Base-by-base conservation (phyloP, 2,329 filamentous ascomycete genomes). In the Cucurbitaria berberidis region DNA sequence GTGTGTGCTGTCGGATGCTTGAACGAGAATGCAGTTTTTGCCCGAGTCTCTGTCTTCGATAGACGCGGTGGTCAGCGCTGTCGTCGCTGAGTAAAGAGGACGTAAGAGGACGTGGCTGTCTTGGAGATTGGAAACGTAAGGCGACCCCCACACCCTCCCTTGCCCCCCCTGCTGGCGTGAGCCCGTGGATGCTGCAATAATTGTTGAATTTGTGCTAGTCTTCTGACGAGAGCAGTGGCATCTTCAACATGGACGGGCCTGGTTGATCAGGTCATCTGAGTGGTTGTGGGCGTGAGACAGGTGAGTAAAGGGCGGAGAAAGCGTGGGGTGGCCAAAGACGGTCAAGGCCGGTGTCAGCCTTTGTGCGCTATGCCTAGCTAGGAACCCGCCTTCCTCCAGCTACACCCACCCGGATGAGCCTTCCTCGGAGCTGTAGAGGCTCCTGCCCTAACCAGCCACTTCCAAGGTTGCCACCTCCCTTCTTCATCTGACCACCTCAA, bases 181-280 rank as follows among this genome's bases (percentile, higher is more conserved):
- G 40, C 45, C n/a, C 11, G 13, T 48, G 16, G 34, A 48, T 27
- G 36, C 36, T 48, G 45, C 45, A 48, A 21, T 22, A 30, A 32
- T n/a, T 15, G 16, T 30, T n/a, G 13, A 10, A 16, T 45, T 11
- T 11, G 29, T 35, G 2, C 29, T 35, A 45, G 43, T 24, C 21
- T 5, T 16, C 43, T 35, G 29, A 26, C 43, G 32, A 30, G 26
- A n/a, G n/a, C n/a, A n/a, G n/a, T n/a, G n/a, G n/a, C n/a, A 22
- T 6, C n/a, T 10, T 32, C 41, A 26, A 44, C 13, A 18, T 15
- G 5, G 6, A 6, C 5, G 9, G 24, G 24, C 24, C n/a, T 36
- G 18, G 34, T 36, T 36, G 34, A 21, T 39, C 11, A 21, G 35
- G 35, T 39, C 35, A 39, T 39, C 18, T 39, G 35, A 39, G 35